Conservation (phyloP, 139 green algal genomes). For the Spirogloea muscicola region DNA sequence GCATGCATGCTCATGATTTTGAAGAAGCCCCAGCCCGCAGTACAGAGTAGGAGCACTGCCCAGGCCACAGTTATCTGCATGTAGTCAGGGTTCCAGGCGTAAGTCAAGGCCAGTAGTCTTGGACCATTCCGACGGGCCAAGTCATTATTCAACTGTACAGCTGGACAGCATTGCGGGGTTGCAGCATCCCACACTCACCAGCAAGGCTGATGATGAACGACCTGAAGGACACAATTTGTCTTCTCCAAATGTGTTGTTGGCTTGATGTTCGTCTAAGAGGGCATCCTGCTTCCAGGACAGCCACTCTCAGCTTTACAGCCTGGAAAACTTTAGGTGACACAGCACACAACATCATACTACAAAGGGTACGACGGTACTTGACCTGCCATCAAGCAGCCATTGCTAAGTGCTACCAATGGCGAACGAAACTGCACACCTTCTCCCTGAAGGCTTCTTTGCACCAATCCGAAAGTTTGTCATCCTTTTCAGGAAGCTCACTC, state of each 20-base stretch:
- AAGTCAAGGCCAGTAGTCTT: background rate
- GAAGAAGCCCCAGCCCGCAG: background rate
- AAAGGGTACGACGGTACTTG: constrained; percentile 1
- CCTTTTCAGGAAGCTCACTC: background rate
- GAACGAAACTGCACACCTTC: constrained; percentile 3
- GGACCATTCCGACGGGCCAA: background rate
- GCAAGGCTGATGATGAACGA: background rate
- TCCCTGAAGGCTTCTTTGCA: constrained; percentile 22
- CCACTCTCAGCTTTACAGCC: background rate
- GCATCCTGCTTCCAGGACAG: background rate
- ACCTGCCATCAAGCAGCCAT: background rate
- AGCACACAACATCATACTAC: background rate
- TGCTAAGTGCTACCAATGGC: background rate
- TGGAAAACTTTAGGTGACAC: background rate
- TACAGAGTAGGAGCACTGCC: background rate
- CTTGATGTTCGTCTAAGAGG: constrained; percentile 9
- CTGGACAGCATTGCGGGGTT: background rate
- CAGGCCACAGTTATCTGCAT: constrained; percentile 4
- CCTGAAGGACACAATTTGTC: background rate
- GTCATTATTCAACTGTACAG: background rate
- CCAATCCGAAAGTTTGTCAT: constrained; percentile 11
- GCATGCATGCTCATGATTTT: background rate
- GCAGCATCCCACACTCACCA: background rate
- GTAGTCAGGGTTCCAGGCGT: background rate
- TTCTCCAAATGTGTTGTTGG: constrained; percentile 5